Percentiles rank a stretch among this genome's conserved stretches.
phyloP scores from a whole-genome alignment of 1,284 basidiomycete species.

The Tilletiaria anomala region DNA sequence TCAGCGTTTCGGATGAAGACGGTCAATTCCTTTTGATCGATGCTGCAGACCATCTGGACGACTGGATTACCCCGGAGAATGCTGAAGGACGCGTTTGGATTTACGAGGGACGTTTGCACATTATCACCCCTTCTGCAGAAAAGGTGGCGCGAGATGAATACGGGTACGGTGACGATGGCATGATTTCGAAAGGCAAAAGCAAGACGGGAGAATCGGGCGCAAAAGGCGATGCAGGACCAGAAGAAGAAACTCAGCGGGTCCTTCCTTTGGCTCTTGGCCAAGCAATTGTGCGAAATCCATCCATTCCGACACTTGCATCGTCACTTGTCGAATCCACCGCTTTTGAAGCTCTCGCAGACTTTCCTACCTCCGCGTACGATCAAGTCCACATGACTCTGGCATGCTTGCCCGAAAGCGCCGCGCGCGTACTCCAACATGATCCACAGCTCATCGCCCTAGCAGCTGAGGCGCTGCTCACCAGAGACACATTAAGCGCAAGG shows the following conservation, averaged over 20 bases:
- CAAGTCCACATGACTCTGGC: conserved; percentile 61
- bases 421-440: conserved; percentile 39
- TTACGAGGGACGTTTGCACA: no score
- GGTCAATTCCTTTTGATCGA: conserved; percentile 95
- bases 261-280: no score
- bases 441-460: conserved; percentile 68
- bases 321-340: conserved; percentile 12
- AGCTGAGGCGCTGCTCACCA: conserved; percentile 71
- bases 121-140: no score
- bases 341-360: conserved; percentile 11
- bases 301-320: no score
- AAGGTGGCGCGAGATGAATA: no score
- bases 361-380: conserved; percentile 55
- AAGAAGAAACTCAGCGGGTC: no score
- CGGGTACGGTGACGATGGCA: no score
- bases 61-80: conserved; percentile 81
- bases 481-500: no score
- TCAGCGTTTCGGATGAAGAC: conserved; percentile 62
- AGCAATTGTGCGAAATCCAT: no score
- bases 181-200: no score
- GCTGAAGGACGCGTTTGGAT: conserved; percentile 92
- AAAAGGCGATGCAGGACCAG: no score
- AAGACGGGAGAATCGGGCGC: no score
- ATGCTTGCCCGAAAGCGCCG: conserved; percentile 56
- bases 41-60: conserved; percentile 74